phyloP scores from a whole-genome alignment of 75 land plant genomes.

The Selaginella moellendorffii region DNA sequence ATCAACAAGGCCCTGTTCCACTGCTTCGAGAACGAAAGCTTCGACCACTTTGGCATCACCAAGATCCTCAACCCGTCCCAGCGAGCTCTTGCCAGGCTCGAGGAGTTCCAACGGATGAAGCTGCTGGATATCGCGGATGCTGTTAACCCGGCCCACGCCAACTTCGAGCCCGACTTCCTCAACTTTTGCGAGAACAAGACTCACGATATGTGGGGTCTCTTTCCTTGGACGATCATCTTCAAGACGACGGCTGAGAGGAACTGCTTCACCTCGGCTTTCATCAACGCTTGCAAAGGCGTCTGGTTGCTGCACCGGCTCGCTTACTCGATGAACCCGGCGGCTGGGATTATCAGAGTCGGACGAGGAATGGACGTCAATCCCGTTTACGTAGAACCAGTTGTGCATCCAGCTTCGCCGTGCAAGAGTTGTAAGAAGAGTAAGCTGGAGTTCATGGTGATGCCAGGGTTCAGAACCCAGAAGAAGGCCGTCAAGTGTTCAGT shows the following conservation, averaged over 20 bases:
- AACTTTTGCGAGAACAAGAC: conserved; percentile 8
- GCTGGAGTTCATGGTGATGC: conserved; percentile 4
- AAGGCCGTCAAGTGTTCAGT: neutral
- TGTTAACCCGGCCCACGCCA: neutral
- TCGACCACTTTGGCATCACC: neutral
- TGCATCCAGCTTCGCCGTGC: neutral
- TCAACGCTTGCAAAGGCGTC: neutral
- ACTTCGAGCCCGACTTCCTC: conserved; percentile 5
- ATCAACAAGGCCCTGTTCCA: conserved; percentile 5
- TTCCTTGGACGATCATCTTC: conserved; percentile 2
- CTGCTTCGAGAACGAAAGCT: conserved; percentile 3
- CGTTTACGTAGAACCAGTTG: neutral
- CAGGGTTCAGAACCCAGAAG: conserved; percentile 5
- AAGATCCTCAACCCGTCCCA: conserved; percentile 1
- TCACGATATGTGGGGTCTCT: conserved; percentile 1
- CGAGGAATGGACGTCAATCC: neutral
- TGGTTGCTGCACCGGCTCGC: conserved; percentile 5
- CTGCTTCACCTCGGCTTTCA: neutral
- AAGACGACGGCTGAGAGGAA: neutral
- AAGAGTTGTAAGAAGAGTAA: neutral
- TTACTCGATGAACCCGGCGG: conserved; percentile 4
- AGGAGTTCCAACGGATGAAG: conserved; percentile 5
- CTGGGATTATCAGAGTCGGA: neutral
- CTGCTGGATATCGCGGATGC: neutral
- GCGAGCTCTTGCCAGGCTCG: neutral